Conservation (phyloP, 805 yeast genomes). For the Wickerhamomyces sydowiorum region DNA sequence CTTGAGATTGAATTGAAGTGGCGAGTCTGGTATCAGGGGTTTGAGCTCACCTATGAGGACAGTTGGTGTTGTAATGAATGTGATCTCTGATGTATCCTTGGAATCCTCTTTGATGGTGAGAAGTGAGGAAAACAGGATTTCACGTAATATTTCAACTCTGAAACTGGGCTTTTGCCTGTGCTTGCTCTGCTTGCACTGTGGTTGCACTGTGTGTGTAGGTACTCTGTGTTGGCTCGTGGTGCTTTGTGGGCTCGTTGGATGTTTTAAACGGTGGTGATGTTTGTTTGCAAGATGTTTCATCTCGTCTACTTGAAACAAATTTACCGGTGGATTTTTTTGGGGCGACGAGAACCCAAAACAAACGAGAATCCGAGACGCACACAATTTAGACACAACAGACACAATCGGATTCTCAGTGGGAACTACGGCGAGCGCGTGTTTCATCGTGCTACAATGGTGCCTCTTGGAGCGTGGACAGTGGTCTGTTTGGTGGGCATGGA, state of each 20-base stretch:
- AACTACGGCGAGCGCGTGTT: not conserved
- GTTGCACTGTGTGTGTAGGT: not conserved
- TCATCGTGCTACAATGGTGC: not conserved
- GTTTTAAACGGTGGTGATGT: not conserved
- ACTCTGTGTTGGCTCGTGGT: no score
- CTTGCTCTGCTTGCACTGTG: not conserved
- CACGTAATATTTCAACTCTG: slow-evolving; percentile 12
- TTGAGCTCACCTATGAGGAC: no score
- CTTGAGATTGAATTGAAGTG: not conserved
- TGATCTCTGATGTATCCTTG: no score
- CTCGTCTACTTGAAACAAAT: not conserved
- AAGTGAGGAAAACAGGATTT: not conserved
- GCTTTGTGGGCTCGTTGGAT: no score
- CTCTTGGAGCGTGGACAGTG: not conserved
- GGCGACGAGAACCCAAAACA: not conserved
- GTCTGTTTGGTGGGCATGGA: not conserved
- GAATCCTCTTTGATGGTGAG: not conserved
- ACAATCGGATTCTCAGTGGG: not conserved
- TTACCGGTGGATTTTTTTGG: not conserved
- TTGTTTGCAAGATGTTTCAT: not conserved
- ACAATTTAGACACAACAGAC: not conserved
- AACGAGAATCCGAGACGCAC: not conserved
- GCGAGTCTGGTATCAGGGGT: no score
- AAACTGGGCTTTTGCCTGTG: slow-evolving; percentile 2
- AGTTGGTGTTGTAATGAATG: no score